Conservation (phyloP, 768 basidiomycete species). For the Mycena latifolia region DNA sequence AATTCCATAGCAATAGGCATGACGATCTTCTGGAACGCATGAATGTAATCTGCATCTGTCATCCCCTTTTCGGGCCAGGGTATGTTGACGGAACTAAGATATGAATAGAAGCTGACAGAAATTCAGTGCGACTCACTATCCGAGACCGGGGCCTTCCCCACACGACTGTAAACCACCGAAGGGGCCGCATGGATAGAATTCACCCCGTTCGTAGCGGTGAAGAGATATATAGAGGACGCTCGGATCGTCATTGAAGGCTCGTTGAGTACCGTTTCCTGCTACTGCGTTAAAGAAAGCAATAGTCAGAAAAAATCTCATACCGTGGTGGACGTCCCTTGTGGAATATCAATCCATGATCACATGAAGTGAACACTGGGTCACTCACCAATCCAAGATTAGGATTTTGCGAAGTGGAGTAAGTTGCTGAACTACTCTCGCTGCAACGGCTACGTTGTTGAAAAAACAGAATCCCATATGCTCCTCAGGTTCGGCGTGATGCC, state of each 20-base stretch:
- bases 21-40: slow-evolving; percentile 94
- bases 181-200: slow-evolving; percentile 93
- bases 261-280: slow-evolving; percentile 95
- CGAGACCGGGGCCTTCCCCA: slow-evolving; percentile 86
- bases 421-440: slow-evolving; percentile 84
- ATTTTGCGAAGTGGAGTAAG: slow-evolving; percentile 80
- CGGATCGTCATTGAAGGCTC: slow-evolving; percentile 94
- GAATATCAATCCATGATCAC: slow-evolving; percentile 15
- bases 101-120: slow-evolving; percentile 4
- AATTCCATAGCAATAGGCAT: slow-evolving; percentile 99
- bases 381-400: slow-evolving; percentile 95
- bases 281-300: not conserved
- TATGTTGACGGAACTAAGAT: slow-evolving; percentile 88
- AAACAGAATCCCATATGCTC: slow-evolving; percentile 99
- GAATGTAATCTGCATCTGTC: slow-evolving; percentile 95
- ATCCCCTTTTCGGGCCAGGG: slow-evolving; percentile 93
- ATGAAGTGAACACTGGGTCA: slow-evolving; percentile 23
- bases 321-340: slow-evolving; percentile 94
- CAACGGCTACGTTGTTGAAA: slow-evolving; percentile 98
- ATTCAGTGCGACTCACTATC: slow-evolving; percentile 73
- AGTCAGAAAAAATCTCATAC: slow-evolving; percentile 51
- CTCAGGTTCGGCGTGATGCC: slow-evolving; percentile 98
- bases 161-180: slow-evolving; percentile 90
- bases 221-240: slow-evolving; percentile 93
- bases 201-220: slow-evolving; percentile 93